Percentiles rank a stretch among this genome's conserved stretches.
phyloP scores from a whole-genome alignment of 176 grass and related monocot species.

The Triticum aestivum region IWGSC_CS_RefSeq_v2.1 NC_057813.1:669230241-669230740 shows the following conservation, averaged over 20 bases:
- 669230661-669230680: conserved; percentile 93
- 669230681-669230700: conserved; percentile 98
- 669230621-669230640: conserved; percentile 51
- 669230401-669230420: neutral
- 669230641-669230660: conserved; percentile 76
- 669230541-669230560: conserved; percentile 74
- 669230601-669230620: neutral
- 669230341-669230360: conserved; percentile 88
- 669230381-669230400: conserved; percentile 58
- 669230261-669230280: neutral
- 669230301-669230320: conserved; percentile 79
- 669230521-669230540: conserved; percentile 91
- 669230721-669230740: neutral
- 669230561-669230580: neutral
- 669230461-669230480: conserved; percentile 57
- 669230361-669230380: conserved; percentile 74
- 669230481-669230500: conserved; percentile 58
- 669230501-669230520: conserved; percentile 96
- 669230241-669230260: conserved; percentile 23
- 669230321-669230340: conserved; percentile 55
- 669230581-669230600: neutral
- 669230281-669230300: neutral
- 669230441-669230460: neutral
- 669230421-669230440: conserved; percentile 2
- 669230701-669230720: conserved; percentile 43